These are phyloP conservation scores for Cercophora sp. DNA, from an alignment of 495 filamentous ascomycete species.

Conservation along the genomic window DNA sequence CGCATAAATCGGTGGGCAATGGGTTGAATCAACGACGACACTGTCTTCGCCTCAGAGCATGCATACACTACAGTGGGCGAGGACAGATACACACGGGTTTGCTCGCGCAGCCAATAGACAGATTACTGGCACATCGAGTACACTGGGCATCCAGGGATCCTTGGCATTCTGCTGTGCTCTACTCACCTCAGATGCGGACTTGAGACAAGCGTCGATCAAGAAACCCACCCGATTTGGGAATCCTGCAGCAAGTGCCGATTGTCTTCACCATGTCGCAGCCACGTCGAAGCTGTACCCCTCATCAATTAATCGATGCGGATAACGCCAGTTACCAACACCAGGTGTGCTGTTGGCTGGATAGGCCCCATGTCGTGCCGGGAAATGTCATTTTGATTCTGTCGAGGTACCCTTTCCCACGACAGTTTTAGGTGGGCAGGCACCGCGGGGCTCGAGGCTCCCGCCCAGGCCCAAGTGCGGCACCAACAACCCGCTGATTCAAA, in stretches of 20 bases:
- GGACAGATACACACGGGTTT: too few relatives aligned
- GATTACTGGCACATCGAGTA: background rate
- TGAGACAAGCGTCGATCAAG: background rate
- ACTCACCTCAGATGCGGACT: background rate
- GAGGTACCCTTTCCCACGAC: conserved; percentile 18
- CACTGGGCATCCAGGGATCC: background rate
- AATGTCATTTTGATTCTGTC: background rate
- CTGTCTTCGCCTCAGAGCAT: background rate
- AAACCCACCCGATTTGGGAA: background rate
- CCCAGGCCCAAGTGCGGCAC: background rate
- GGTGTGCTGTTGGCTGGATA: too few relatives aligned
- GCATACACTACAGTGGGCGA: too few relatives aligned
- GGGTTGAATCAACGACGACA: background rate
- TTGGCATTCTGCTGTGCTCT: background rate
- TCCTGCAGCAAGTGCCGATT: background rate
- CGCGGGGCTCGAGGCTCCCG: background rate
- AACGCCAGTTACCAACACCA: too few relatives aligned
- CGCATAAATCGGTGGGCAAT: conserved; percentile 10
- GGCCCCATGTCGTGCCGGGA: too few relatives aligned
- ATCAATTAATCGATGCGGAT: too few relatives aligned
- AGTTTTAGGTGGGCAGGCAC: background rate
- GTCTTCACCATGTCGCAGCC: background rate
- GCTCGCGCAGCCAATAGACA: too few relatives aligned
- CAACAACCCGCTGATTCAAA: background rate
- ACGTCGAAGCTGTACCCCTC: background rate